Percentiles rank a stretch among this genome's conserved stretches.
Evolutionary conservation across 2,329 filamentous ascomycete species (phyloP).

Genomic region (Ophiocordyceps camponoti-saundersi): DNA sequence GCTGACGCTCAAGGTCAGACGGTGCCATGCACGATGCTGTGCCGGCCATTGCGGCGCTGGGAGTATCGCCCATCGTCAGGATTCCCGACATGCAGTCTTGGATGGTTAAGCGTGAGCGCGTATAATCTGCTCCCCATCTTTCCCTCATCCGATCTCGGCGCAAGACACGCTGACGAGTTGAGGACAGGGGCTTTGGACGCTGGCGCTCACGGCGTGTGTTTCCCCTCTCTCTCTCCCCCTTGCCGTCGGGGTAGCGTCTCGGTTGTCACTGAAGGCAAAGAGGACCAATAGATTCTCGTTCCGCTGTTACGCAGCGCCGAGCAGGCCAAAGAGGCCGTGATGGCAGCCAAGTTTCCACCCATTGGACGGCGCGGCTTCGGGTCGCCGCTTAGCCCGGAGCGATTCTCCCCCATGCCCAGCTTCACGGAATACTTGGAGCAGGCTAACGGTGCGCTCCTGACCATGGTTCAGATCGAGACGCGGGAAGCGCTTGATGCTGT

Average conservation of each 20-base stretch:
- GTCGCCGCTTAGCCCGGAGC: conserved; percentile 26
- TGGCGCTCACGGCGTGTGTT: conserved; percentile 30
- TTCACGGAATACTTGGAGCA: conserved; percentile 31
- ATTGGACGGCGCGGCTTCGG: conserved; percentile 30
- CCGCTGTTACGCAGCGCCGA: conserved; percentile 25
- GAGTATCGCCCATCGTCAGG: conserved; percentile 26
- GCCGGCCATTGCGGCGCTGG: conserved; percentile 29
- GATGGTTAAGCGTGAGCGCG: conserved; percentile 24
- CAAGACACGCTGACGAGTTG: neutral
- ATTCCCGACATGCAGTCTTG: conserved; percentile 32
- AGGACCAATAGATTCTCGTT: conserved; percentile 22
- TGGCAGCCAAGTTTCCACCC: conserved; percentile 32
- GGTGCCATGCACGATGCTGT: conserved; percentile 36
- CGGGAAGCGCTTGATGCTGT: conserved; percentile 41
- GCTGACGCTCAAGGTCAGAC: conserved; percentile 12
- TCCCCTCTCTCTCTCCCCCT: neutral
- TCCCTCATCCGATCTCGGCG: neutral
- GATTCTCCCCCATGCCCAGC: conserved; percentile 24
- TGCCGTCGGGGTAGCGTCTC: too few relatives aligned
- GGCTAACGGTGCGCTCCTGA: conserved; percentile 35
- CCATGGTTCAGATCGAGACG: conserved; percentile 54
- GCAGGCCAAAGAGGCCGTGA: conserved; percentile 26
- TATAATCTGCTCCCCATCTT: too few relatives aligned
- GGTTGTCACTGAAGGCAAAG: neutral
- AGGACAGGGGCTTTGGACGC: conserved; percentile 27